Evolutionary conservation across 371 early-diverging fungal genomes (phyloP), one percentile per base, ranked within the genome.

Genomic region (Rhizopus sp.): DNA sequence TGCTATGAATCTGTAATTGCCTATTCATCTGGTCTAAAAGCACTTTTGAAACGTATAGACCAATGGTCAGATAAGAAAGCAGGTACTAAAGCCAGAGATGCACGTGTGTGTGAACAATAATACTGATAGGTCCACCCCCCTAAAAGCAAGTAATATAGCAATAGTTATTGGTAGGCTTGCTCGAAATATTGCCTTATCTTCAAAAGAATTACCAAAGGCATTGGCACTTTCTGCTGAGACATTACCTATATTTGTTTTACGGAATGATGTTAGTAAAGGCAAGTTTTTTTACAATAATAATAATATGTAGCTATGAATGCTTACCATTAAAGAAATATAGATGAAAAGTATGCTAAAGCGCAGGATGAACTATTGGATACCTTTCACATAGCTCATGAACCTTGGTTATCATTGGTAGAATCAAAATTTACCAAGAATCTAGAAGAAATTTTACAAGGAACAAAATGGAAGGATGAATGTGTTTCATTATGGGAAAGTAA

Each of bases 361-460:
- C 72, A 73, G 42, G 48, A 62, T 4, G 50, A 41, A 1, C 48
- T 78, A 0, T 30, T 68, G 4, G 32, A 53, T 5, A 63, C 48
- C 6, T 75, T 59, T 42, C 68, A 67, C 30, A 46, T 52, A 5
- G 68, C 79, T 4, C 80, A 84, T 59, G 57, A 57, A 8, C 41
- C 65, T 0, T 84, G 85, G 85, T 70, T 78, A 32, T 56, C 68
- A 12, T 58, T 41, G 29, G 51, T 80, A 3, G 64, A 65, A n/a
- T 45, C 32, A 7, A 29, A 53, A 8, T 78, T 73, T 64, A 47
- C 38, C 8, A 38, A 59, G 30, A 55, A 53, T n/a, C 29, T 78
- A 31, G 48, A 49, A 31, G 12, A 16, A 1, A 46, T 51, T 8
- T 30, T 75, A 29, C 2, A 30, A n/a, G 35, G 33, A 4, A 49